Conservation (phyloP, 768 basidiomycete species). For the Leccinum rimulosum region DNA sequence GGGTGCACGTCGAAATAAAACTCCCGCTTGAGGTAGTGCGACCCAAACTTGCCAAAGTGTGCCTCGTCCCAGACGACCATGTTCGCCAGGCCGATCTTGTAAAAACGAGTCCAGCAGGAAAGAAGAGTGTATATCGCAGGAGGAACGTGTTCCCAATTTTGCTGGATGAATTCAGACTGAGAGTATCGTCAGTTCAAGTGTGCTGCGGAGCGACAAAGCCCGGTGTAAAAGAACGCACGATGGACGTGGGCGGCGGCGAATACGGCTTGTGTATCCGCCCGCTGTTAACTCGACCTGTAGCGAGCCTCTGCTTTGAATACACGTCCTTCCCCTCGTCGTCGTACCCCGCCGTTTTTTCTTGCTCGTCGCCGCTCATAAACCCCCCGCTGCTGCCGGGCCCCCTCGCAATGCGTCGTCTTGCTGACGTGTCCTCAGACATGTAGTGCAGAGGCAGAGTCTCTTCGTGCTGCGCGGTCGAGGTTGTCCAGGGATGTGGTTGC, state of each 20-base stretch:
- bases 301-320: conserved; percentile 46
- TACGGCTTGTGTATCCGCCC: conserved; percentile 60
- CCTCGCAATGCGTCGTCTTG: conserved; percentile 44
- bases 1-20: conserved; percentile 99
- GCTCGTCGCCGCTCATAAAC: conserved; percentile 26
- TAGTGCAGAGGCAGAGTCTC: conserved; percentile 51
- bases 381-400: conserved; percentile 34
- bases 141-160: conserved; percentile 76
- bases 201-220: conserved; percentile 9
- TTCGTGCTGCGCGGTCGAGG: conserved; percentile 26
- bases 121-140: conserved; percentile 89
- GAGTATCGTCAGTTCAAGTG: neutral
- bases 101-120: conserved; percentile 92
- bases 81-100: conserved; percentile 84
- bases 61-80: conserved; percentile 98
- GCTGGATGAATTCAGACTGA: conserved; percentile 72
- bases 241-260: conserved; percentile 63
- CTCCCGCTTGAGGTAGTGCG: conserved; percentile 96
- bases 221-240: conserved; percentile 39
- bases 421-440: conserved; percentile 49
- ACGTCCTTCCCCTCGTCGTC: conserved; percentile 70
- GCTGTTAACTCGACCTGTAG: conserved; percentile 44
- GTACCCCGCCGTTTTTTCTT: conserved; percentile 35
- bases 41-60: conserved; percentile 99
- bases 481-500: conserved; percentile 28